Conservation (phyloP, 768 basidiomycete species). For the Russula ochroleuca region DNA sequence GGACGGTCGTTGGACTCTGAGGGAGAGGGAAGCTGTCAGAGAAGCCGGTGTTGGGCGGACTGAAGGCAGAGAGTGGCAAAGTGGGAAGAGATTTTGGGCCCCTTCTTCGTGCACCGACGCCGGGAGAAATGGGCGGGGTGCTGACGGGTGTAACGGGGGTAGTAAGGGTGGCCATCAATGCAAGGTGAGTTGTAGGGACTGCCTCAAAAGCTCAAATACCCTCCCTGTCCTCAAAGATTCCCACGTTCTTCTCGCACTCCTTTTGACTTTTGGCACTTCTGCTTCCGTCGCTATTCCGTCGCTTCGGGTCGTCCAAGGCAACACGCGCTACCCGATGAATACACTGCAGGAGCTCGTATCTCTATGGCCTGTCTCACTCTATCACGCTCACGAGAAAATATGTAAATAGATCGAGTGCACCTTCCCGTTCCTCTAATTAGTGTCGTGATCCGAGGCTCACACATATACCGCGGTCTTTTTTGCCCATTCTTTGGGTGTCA, state of each 20-base stretch:
- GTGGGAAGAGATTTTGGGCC: slow-evolving; percentile 61
- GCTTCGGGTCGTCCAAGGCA: too few relatives aligned
- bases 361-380: too few relatives aligned
- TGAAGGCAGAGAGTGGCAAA: slow-evolving; percentile 73
- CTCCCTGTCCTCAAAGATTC: background rate
- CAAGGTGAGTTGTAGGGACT: background rate
- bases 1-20: slow-evolving; percentile 61
- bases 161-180: slow-evolving; percentile 12
- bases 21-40: slow-evolving; percentile 64
- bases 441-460: background rate
- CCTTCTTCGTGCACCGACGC: slow-evolving; percentile 51
- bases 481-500: background rate
- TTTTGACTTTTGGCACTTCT: too few relatives aligned
- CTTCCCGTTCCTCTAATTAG: too few relatives aligned
- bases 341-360: too few relatives aligned
- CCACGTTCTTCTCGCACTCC: background rate
- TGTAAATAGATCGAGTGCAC: too few relatives aligned
- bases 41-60: slow-evolving; percentile 61
- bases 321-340: too few relatives aligned
- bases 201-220: background rate
- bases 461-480: background rate
- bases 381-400: too few relatives aligned
- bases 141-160: slow-evolving; percentile 17
- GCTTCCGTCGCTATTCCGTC: too few relatives aligned
- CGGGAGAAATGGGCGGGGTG: slow-evolving; percentile 39